A percentile compares a stretch with the other conserved stretches of the same genome.
These are phyloP conservation scores for Apiospora arundinis DNA, from an alignment of 2,329 filamentous ascomycete genomes.

Conservation along the genomic window DNA sequence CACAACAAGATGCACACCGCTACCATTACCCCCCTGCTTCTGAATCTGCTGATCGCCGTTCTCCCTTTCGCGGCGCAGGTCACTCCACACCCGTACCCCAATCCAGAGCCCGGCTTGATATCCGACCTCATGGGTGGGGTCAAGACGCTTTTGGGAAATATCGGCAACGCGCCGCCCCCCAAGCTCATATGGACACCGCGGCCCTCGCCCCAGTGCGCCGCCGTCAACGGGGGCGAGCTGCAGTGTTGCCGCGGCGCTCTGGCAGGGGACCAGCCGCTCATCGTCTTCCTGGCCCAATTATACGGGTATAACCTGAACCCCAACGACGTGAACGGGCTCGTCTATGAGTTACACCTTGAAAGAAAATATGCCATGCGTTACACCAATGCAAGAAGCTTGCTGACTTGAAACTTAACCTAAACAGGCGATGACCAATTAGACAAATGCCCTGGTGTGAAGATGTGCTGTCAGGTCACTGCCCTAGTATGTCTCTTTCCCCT, in stretches of 20 bases:
- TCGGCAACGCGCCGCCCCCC: slow-evolving; percentile 35
- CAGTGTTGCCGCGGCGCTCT: slow-evolving; percentile 39
- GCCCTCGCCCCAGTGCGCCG: slow-evolving; percentile 38
- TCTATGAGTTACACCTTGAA: slow-evolving; percentile 34
- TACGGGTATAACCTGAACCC: slow-evolving; percentile 40
- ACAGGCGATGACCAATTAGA: slow-evolving; percentile 34
- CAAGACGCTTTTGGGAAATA: slow-evolving; percentile 30
- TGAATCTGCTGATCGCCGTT: no score
- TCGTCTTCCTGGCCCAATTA: slow-evolving; percentile 36
- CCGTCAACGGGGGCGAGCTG: slow-evolving; percentile 36
- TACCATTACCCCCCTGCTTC: no score
- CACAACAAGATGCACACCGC: background rate
- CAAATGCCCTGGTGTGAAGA: slow-evolving; percentile 37
- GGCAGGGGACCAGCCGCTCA: slow-evolving; percentile 37
- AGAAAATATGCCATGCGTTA: no score
- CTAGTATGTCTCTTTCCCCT: slow-evolving; percentile 35
- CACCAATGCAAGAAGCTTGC: no score
- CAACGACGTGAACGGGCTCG: slow-evolving; percentile 39
- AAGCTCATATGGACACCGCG: slow-evolving; percentile 33
- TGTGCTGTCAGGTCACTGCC: slow-evolving; percentile 41
- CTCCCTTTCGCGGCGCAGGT: background rate
- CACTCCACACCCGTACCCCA: slow-evolving; percentile 22
- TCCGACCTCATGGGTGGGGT: background rate
- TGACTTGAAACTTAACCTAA: no score
- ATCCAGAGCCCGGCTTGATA: slow-evolving; percentile 24